phyloP scores from a whole-genome alignment of 1,284 basidiomycete genomes.

The Ganoderma multipileum region DNA sequence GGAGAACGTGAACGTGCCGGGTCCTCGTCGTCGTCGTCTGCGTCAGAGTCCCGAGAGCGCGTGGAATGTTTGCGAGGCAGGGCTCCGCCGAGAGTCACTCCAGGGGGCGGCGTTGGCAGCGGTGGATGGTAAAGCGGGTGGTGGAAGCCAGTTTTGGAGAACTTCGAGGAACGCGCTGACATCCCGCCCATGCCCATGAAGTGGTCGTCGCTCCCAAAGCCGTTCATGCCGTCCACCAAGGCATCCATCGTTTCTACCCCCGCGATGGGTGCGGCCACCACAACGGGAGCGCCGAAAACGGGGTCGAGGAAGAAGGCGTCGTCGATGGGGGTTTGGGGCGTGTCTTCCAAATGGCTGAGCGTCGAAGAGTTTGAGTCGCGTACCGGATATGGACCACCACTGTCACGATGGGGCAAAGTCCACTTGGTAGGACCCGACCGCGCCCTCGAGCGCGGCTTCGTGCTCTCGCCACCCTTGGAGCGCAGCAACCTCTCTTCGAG shows the following conservation, averaged over 20 bases:
- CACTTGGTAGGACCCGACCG: constrained; percentile 59
- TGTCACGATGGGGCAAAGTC: constrained; percentile 47
- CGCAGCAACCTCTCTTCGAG: constrained; percentile 26
- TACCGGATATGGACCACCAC: constrained; percentile 46
- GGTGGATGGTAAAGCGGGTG: constrained; percentile 82
- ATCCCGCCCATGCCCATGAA: constrained; percentile 49
- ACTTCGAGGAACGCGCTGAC: constrained; percentile 53
- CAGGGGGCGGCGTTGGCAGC: constrained; percentile 80
- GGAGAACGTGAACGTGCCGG: constrained; percentile 20
- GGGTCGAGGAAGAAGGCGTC: constrained; percentile 50
- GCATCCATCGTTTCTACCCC: constrained; percentile 88
- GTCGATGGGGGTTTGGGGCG: constrained; percentile 73
- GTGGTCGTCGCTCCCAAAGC: constrained; percentile 53
- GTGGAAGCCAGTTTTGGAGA: constrained; percentile 43
- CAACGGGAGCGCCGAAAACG: constrained; percentile 62
- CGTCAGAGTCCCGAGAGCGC: constrained; percentile 52
- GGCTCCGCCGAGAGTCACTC: constrained; percentile 73
- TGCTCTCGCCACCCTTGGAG: constrained; percentile 29
- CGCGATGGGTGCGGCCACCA: constrained; percentile 76
- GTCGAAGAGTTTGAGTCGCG: constrained; percentile 71
- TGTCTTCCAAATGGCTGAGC: constrained; percentile 62
- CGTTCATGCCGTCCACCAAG: constrained; percentile 85
- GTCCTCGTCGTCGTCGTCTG: constrained; percentile 49
- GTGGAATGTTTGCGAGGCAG: constrained; percentile 48
- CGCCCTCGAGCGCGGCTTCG: constrained; percentile 37